Conservation (phyloP, 139 green algal genomes). For the Chlamydomonas incerta region DNA sequence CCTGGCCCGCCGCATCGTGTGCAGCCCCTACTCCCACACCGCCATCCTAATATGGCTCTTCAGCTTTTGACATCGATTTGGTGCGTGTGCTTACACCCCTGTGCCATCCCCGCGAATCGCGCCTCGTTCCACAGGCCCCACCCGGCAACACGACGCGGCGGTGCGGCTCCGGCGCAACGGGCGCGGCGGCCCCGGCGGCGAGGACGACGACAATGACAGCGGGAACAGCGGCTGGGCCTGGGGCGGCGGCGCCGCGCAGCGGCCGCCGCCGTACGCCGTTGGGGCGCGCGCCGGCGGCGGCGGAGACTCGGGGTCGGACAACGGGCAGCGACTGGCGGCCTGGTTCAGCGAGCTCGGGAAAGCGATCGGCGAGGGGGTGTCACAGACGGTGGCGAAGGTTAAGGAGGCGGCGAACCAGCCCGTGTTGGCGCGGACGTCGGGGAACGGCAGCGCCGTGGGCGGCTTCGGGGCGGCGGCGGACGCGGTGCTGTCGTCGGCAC, state of each 20-base stretch:
- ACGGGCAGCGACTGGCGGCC: background rate
- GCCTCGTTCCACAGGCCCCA: constrained; percentile 6
- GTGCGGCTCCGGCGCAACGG: constrained; percentile 22
- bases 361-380: constrained; percentile 29
- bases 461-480: constrained; percentile 15
- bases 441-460: too few relatives aligned
- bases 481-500: background rate
- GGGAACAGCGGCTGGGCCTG: background rate
- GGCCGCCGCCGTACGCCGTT: too few relatives aligned
- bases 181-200: too few relatives aligned
- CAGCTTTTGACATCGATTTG: too few relatives aligned
- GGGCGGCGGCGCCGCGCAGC: too few relatives aligned
- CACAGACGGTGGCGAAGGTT: constrained; percentile 22
- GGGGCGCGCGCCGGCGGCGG: too few relatives aligned
- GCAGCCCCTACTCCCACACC: too few relatives aligned
- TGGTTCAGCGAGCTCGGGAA: constrained; percentile 35
- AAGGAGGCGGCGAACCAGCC: constrained; percentile 44
- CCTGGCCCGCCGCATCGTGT: too few relatives aligned
- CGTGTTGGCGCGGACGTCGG: background rate
- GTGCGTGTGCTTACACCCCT: background rate
- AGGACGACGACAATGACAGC: background rate
- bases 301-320: constrained; percentile 12
- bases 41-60: too few relatives aligned
- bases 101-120: too few relatives aligned
- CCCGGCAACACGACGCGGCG: background rate